These are phyloP conservation scores for Emmonsia crescens DNA, from an alignment of 2,329 filamentous ascomycete genomes.

Conservation along the genomic window DNA sequence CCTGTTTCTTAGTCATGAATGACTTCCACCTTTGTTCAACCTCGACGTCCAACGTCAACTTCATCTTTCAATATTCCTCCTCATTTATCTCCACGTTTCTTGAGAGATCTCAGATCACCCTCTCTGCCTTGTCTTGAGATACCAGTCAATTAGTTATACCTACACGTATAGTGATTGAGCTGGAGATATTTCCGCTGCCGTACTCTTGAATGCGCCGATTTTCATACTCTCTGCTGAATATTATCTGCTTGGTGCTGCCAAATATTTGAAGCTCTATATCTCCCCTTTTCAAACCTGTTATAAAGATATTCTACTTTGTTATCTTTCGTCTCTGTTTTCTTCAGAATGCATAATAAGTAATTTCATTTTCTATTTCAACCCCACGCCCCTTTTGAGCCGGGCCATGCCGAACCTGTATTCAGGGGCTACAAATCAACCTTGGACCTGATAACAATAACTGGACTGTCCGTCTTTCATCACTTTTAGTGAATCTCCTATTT, in stretches of 20 bases:
- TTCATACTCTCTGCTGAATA: too few species aligned
- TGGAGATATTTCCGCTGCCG: not conserved
- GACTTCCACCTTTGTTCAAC: not conserved
- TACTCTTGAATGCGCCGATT: too few species aligned
- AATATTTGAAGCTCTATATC: not conserved
- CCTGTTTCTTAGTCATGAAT: too few species aligned
- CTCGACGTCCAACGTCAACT: not conserved
- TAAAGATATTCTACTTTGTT: too few species aligned
- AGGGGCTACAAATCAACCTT: not conserved
- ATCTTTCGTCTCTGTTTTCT: not conserved
- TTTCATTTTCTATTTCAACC: not conserved
- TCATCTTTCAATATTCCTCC: not conserved
- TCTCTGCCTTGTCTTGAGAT: too few species aligned
- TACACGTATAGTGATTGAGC: not conserved
- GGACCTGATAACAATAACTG: not conserved
- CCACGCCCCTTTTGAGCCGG: not conserved
- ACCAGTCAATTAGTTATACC: not conserved
- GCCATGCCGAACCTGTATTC: not conserved
- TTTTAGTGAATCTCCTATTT: not conserved
- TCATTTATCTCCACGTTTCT: not conserved
- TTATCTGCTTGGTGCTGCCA: too few species aligned
- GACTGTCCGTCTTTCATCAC: not conserved
- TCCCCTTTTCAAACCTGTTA: not conserved
- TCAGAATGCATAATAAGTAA: not conserved
- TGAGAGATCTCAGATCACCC: not conserved